Base-by-base conservation (phyloP, 495 filamentous ascomycete genomes). In the Penicillium crystallinum region DNA sequence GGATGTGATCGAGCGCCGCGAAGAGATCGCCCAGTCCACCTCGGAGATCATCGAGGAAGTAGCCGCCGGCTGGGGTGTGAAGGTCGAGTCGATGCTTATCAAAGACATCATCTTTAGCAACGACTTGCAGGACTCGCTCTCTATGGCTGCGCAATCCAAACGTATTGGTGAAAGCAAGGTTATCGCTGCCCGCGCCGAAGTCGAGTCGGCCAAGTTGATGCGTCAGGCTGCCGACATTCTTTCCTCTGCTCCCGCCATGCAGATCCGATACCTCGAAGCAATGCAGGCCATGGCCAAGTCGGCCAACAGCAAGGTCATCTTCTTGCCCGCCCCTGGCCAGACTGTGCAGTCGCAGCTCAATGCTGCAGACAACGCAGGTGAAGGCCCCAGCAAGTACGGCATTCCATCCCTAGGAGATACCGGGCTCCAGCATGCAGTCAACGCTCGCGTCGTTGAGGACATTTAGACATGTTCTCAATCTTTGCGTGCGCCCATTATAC, bases 231-330 rank as follows among this genome's bases (percentile, higher is more conserved):
- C 93, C 63, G 93, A 99, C 69, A 99, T 99, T 61, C 68, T 98
- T 52, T 87, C 81, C 46, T 89, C 83, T 27, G 95, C 93, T 0
- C 95, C 93, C 0, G 93, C 93, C 43, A 99, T 99, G 93, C 93
- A 99, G 73, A 99, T 99, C 73, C 77, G 91, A 19, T 96, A 97
- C 59, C 83, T 99, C 54, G 93, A 99, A 77, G 93, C 93, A n/a
- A 97, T 97, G 90, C 93, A 99, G 66, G 82, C 89, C 8, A 97
- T 97, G 93, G 95, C 93, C 52, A 97, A 97, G 83, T 81, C 80
- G 0, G 91, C 93, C 17, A 95, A 96, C 72, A 81, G 78, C 77
- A 97, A 98, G 78, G 93, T 98, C 60, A 97, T 98, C 66, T 98
- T 97, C 81, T 67, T 98, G 59, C 91, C 91, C 1, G 74, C 76